Evolutionary conservation across 371 early-diverging fungal genomes (phyloP).

Genomic region (Apophysomyces variabilis): DNA sequence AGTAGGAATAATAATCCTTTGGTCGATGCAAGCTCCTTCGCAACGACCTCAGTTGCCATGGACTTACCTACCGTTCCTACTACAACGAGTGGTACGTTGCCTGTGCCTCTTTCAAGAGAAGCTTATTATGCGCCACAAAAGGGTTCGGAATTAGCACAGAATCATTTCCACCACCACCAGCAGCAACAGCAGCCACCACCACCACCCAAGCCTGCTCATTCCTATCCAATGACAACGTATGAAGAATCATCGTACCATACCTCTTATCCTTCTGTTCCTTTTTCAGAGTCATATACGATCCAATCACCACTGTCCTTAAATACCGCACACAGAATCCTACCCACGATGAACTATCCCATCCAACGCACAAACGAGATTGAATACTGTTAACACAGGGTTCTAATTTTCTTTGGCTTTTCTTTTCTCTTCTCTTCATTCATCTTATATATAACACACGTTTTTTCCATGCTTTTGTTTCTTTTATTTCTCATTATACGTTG

Average conservation of each 20-base stretch:
- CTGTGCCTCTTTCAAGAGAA: neutral
- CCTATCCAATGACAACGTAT: neutral
- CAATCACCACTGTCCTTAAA: neutral
- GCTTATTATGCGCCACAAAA: neutral
- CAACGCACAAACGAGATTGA: slow-evolving; percentile 8
- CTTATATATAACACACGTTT: neutral
- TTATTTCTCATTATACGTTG: neutral
- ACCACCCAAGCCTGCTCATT: neutral
- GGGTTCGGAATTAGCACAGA: neutral
- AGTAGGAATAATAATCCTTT: neutral
- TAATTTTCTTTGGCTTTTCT: no score
- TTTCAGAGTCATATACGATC: neutral
- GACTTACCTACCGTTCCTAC: neutral
- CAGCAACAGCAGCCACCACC: neutral
- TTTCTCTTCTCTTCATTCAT: neutral
- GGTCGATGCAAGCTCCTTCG: neutral
- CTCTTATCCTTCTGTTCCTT: neutral
- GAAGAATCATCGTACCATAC: slow-evolving; percentile 4
- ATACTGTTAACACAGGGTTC: neutral
- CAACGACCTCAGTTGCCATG: neutral
- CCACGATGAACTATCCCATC: neutral
- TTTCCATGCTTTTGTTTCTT: neutral
- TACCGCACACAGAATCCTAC: neutral
- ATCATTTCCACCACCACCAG: neutral
- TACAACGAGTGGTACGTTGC: neutral